Evolutionary conservation across 2,329 filamentous ascomycete genomes (phyloP).

Genomic region (Phialocephala subalpina): DNA sequence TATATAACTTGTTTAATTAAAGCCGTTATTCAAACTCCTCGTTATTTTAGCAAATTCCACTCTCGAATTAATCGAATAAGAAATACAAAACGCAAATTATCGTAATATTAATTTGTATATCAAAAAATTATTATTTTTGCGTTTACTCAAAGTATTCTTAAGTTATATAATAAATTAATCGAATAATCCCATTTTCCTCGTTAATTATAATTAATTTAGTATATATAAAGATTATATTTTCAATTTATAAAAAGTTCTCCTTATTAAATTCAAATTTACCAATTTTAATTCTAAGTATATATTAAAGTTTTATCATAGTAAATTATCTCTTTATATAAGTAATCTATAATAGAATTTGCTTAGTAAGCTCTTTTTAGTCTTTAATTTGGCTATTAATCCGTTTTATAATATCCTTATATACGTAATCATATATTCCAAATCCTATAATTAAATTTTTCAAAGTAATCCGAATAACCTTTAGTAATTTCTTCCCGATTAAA

Average conservation of each 20-base stretch:
- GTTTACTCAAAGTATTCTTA: conserved; percentile 41
- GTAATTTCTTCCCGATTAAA: conserved; percentile 43
- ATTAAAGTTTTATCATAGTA: conserved; percentile 46
- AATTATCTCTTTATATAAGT: conserved; percentile 46
- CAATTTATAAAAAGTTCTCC: conserved; percentile 27
- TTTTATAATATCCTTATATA: conserved; percentile 52
- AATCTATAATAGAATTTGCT: conserved; percentile 19
- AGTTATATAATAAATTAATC: conserved; percentile 42
- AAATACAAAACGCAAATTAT: conserved; percentile 42
- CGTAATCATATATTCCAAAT: conserved; percentile 20
- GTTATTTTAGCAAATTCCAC: conserved; percentile 31
- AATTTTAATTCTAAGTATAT: conserved; percentile 51
- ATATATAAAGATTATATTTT: conserved; percentile 37
- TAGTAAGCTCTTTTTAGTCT: conserved; percentile 1
- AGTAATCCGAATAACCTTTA: conserved; percentile 44
- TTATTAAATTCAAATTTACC: conserved; percentile 24
- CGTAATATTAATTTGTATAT: conserved; percentile 33
- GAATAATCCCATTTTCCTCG: conserved; percentile 15
- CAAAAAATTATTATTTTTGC: conserved; percentile 23
- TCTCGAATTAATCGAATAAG: conserved; percentile 38
- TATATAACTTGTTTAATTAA: conserved; percentile 39
- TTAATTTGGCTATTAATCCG: conserved; percentile 49
- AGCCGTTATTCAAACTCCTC: conserved; percentile 37
- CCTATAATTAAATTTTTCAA: conserved; percentile 41
- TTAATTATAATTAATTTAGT: conserved; percentile 32